Evolutionary conservation across 1,284 basidiomycete species (phyloP).

Genomic region (Wallemia hederae): DNA sequence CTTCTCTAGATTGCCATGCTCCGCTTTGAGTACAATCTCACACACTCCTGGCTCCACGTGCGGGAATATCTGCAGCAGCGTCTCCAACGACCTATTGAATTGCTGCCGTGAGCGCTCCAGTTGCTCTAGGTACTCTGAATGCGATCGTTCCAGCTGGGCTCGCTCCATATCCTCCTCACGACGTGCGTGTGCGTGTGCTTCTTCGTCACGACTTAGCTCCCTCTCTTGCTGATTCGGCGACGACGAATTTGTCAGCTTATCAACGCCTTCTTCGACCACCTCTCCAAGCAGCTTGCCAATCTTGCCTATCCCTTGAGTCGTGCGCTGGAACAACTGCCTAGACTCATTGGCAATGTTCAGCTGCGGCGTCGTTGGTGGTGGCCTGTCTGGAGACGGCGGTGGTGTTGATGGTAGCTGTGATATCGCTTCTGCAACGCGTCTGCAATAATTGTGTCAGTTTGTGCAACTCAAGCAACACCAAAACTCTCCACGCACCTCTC

Average conservation of each 20-base stretch:
- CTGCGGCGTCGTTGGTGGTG: neutral
- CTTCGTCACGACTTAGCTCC: constrained; percentile 9
- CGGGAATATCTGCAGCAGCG: constrained; percentile 63
- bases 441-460: neutral
- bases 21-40: constrained; percentile 59
- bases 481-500: neutral
- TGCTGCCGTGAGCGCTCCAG: constrained; percentile 31
- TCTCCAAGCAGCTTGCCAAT: constrained; percentile 18
- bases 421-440: neutral
- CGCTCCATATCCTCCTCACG: no score
- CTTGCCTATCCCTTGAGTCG: neutral
- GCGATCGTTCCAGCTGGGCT: neutral
- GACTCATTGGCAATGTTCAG: neutral
- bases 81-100: constrained; percentile 32
- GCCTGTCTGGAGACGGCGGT: neutral
- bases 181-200: no score
- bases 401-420: neutral
- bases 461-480: neutral
- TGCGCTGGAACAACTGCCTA: neutral
- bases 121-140: neutral
- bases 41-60: constrained; percentile 44
- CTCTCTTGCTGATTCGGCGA: constrained; percentile 8
- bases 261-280: constrained; percentile 12
- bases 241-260: neutral
- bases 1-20: constrained; percentile 57